Evolutionary conservation across 768 basidiomycete species (phyloP).

Genomic region (Serendipita vermifera): DNA sequence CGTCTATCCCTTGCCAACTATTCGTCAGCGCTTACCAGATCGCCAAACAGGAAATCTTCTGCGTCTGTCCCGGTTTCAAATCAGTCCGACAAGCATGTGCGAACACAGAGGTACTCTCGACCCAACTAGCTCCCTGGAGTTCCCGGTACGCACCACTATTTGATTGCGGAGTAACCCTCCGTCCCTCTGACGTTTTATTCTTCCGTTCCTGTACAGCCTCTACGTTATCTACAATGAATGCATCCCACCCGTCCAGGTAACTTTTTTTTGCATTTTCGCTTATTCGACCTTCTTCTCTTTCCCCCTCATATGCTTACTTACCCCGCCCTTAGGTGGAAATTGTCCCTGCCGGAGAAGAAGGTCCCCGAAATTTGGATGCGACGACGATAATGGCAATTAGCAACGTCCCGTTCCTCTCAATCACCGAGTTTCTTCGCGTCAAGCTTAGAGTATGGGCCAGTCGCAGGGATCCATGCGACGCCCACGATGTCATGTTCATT

Average conservation of each 20-base stretch:
- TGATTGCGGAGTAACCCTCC: not conserved
- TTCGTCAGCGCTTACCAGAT: constrained; percentile 15
- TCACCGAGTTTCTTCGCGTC: constrained; percentile 75
- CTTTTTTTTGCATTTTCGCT: too few species aligned
- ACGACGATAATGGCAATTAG: constrained; percentile 55
- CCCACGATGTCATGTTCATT: constrained; percentile 60
- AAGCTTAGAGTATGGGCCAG: constrained; percentile 67
- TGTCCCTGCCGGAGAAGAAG: constrained; percentile 65
- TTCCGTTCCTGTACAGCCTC: constrained; percentile 33
- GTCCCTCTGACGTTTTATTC: constrained; percentile 10
- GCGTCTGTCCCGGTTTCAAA: constrained; percentile 74
- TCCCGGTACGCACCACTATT: constrained; percentile 43
- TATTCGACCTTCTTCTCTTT: constrained; percentile 25
- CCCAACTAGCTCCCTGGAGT: constrained; percentile 71
- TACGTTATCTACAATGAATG: constrained; percentile 62
- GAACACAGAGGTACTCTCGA: constrained; percentile 49
- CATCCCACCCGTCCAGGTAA: constrained; percentile 71
- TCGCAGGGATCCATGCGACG: constrained; percentile 20
- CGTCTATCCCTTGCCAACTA: constrained; percentile 16
- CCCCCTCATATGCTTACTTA: not conserved
- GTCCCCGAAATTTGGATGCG: constrained; percentile 58
- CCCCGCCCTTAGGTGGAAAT: constrained; percentile 58
- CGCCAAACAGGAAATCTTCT: constrained; percentile 56
- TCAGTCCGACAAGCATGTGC: constrained; percentile 64
- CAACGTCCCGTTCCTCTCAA: constrained; percentile 65